Base-by-base conservation (phyloP, 345 rosid species). In the Pelargonium nanum region DNA sequence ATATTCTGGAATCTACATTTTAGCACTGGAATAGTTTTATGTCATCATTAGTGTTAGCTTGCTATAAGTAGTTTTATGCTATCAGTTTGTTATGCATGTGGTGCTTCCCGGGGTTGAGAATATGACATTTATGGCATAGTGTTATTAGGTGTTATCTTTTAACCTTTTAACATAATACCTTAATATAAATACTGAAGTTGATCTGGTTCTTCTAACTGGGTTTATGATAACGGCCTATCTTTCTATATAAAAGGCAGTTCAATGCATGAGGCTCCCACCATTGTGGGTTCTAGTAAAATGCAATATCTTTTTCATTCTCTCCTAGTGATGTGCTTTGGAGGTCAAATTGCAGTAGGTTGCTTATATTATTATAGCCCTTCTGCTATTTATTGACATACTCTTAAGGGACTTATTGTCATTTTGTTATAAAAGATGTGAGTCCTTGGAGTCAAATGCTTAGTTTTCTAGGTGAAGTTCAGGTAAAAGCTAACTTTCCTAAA, bases 11-110 rank as follows among this genome's bases (percentile, higher is more conserved):
- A 62, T 59, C 65, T 68, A 60, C 59, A 23, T 51, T 59, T 63
- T 62, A 57, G 75, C 72, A 61, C 60, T 65, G 50, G 73, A 65
- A 19, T 57, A 55, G 56, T 70, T n/a, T n/a, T n/a, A n/a, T 67
- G 67, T 66, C 28, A 73, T 63, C 34, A 22, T 28, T 15, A 63
- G 21, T 55, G 19, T 6, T 55, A 55, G 20, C 57, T 55, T 19
- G 57, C 15, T 40, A 40, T 40, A 40, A 40, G 48, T 40, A 55
- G 57, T 69, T 32, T 63, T 50, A 54, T 26, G 69, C 65, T 58
- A 58, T 68, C 64, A 32, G 65, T 58, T 61, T 48, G 44, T 57
- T 70, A 26, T 63, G 71, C 70, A 52, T 69, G 30, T 58, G 66
- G 21, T 58, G 32, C 53, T 67, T 53, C n/a, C 28, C 20, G 56